Conservation (phyloP, 106 monocot species). For the Dendrobium officinale region DNA sequence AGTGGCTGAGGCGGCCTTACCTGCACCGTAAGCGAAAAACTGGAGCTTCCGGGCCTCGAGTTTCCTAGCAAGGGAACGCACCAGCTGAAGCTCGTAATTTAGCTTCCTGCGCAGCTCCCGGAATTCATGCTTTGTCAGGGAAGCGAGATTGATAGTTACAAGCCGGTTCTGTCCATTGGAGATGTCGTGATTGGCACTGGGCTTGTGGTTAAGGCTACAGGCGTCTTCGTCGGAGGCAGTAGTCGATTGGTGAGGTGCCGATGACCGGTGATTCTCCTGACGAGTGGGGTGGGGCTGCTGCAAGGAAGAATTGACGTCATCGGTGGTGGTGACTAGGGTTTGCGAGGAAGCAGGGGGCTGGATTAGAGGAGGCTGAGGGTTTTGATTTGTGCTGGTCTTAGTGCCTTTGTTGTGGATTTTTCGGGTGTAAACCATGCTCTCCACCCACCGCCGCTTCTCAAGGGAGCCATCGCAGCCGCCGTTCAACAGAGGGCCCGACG, state of each 20-base stretch:
- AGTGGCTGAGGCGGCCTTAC: constrained; percentile 9
- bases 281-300: constrained; percentile 11
- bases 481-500: constrained; percentile 6
- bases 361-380: constrained; percentile 11
- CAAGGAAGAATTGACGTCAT: constrained; percentile 16
- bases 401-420: constrained; percentile 22
- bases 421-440: constrained; percentile 49
- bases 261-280: not conserved
- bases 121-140: constrained; percentile 21
- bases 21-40: constrained; percentile 8
- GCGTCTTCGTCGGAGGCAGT: constrained; percentile 28
- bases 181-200: not conserved
- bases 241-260: not conserved
- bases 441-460: constrained; percentile 41
- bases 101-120: constrained; percentile 26
- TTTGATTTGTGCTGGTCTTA: constrained; percentile 7
- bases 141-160: constrained; percentile 19
- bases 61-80: constrained; percentile 17
- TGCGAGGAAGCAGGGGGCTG: constrained; percentile 3
- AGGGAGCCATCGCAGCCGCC: constrained; percentile 6
- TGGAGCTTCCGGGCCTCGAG: constrained; percentile 23
- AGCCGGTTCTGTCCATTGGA: not conserved
- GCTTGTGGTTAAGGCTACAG: constrained; percentile 25
- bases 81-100: constrained; percentile 30
- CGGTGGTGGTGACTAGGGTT: constrained; percentile 12